Evolutionary conservation across 163 green algal genomes (phyloP), one percentile per base, ranked within the genome.

Genomic region (Botryococcus braunii): DNA sequence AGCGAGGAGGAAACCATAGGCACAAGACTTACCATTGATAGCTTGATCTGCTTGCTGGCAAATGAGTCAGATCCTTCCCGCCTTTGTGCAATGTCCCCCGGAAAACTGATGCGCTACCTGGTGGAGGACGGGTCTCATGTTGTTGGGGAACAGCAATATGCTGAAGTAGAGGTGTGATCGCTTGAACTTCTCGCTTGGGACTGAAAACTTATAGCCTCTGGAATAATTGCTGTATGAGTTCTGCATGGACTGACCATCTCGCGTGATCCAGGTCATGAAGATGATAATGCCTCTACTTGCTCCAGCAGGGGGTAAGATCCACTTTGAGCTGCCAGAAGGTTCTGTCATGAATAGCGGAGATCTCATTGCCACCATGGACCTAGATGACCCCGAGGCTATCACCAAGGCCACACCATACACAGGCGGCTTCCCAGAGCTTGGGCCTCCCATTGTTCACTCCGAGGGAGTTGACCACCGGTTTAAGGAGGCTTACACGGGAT

Each of bases 91-190:
- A 69, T 81, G 9, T 89, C 79, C n/a, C 84, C 91, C 8, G 95
- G 93, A 68, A 97, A 97, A 82, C 86, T 99, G 17, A 76, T 97
- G 52, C 81, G 92, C 34, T 89, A 88, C 74, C 82, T 98, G 40
- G 82, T 96, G 58, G 69, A 81, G 4, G 82, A 95, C 47, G 90
- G 88, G 39, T 71, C 49, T 2, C 80, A 88, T 57, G 79, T 97
- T 8, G 69, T 76, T 5, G 60, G 77, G 8, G 88, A 94, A 73
- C 69, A 88, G 69, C 75, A 89, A 0, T 97, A 95, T 71, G 93
- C 91, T 2, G 93, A 97, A 79, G 76, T 96, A 27, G 91, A 96
- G 76, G 85, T 79, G 40, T 5, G 62, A 3, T 0, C n/a, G n/a
- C n/a, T n/a, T n/a, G n/a, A n/a, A n/a, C n/a, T n/a, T n/a, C n/a